Conservation (phyloP, 2,329 filamentous ascomycete species). For the Shiraia bambusicola region DNA sequence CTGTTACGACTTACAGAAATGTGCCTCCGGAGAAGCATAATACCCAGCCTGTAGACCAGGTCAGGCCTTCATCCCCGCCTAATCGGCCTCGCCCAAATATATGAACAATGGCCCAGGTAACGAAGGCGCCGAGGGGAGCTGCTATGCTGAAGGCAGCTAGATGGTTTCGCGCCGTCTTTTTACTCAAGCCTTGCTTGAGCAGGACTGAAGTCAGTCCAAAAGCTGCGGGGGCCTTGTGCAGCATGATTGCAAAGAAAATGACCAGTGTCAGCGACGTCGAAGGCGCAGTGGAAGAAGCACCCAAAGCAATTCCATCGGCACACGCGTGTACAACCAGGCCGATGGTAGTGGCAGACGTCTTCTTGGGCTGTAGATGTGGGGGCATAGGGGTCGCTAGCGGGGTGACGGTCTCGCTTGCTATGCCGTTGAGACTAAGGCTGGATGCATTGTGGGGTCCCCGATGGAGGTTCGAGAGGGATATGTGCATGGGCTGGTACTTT, state of each 20-base stretch:
- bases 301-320: conserved; percentile 93
- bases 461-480: conserved; percentile 81
- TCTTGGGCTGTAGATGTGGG: conserved; percentile 32
- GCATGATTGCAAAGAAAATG: conserved; percentile 94
- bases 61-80: conserved; percentile 61
- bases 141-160: conserved; percentile 89
- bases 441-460: conserved; percentile 49
- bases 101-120: conserved; percentile 78
- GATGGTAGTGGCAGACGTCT: conserved; percentile 63
- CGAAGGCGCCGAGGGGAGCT: conserved; percentile 80
- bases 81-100: conserved; percentile 66
- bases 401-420: conserved; percentile 29
- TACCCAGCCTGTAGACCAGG: conserved; percentile 90
- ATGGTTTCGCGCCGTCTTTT: conserved; percentile 79
- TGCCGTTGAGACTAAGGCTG: conserved; percentile 37
- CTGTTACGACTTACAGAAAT: conserved; percentile 70
- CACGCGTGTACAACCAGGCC: conserved; percentile 95
- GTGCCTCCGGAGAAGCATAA: conserved; percentile 95
- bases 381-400: conserved; percentile 39
- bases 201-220: conserved; percentile 91
- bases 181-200: conserved; percentile 86
- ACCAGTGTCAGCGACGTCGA: conserved; percentile 76
- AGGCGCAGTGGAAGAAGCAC: conserved; percentile 68
- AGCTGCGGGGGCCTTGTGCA: conserved; percentile 93
- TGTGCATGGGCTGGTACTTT: conserved; percentile 73